Conservation (phyloP, 108 stramenopile genomes). For the Stephanodiscus minutulus region DNA sequence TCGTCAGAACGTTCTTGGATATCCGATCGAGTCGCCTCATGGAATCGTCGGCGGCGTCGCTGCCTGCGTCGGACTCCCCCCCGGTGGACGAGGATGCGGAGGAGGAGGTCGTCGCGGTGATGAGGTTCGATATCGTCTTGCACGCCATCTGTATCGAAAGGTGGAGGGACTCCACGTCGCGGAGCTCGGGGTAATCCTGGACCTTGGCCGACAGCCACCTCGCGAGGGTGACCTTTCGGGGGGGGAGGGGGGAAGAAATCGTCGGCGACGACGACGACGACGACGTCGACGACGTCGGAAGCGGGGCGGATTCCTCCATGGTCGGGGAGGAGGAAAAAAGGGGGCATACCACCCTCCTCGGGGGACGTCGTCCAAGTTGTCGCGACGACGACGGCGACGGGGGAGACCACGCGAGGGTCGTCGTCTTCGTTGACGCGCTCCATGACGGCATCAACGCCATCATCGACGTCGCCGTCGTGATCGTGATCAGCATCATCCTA, state of each 20-base stretch:
- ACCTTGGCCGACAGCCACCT: constrained; percentile 50
- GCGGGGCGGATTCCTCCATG: too few species aligned
- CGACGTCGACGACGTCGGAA: not conserved
- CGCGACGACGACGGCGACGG: too few species aligned
- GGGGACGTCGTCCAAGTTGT: not conserved
- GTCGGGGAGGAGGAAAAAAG: not conserved
- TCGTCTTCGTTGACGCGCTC: too few species aligned
- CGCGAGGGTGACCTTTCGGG: constrained; percentile 49
- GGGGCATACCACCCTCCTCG: not conserved
- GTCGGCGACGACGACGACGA: not conserved
- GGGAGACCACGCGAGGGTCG: too few species aligned
- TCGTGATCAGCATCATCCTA: too few species aligned
- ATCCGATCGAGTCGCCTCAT: constrained; percentile 98
- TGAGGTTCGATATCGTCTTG: constrained; percentile 93
- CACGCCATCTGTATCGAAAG: constrained; percentile 90
- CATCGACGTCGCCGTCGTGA: too few species aligned
- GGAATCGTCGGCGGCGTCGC: constrained; percentile 61
- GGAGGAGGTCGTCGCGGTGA: constrained; percentile 66
- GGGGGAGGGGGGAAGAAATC: not conserved
- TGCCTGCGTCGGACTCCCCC: not conserved
- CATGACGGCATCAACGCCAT: too few species aligned
- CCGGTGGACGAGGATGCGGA: constrained; percentile 2
- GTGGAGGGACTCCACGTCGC: constrained; percentile 72
- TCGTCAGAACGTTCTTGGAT: constrained; percentile 94
- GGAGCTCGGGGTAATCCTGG: constrained; percentile 52